Evolutionary conservation across 306 rosid genomes (phyloP).

Genomic region (Citrullus colocynthis): DNA sequence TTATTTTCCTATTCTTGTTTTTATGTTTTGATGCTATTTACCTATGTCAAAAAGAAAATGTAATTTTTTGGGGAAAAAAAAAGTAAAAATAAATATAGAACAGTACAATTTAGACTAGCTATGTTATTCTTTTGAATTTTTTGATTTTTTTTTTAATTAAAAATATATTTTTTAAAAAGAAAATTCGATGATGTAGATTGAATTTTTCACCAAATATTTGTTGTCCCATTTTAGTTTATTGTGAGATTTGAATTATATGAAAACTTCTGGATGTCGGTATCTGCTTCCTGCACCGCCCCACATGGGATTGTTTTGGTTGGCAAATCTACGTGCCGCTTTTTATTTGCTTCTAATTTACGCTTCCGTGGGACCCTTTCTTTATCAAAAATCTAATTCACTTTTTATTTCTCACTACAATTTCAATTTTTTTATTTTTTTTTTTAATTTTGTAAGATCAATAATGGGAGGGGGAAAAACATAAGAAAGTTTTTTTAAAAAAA

Average conservation of each 20-base stretch:
- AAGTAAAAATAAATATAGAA: not conserved
- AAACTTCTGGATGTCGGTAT: constrained; percentile 11
- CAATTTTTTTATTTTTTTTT: no score
- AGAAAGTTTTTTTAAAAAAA: no score
- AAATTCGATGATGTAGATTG: not conserved
- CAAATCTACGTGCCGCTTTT: not conserved
- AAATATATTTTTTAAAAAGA: not conserved
- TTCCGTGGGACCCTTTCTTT: not conserved
- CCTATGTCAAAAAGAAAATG: no score
- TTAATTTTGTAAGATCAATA: no score
- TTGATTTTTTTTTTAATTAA: no score
- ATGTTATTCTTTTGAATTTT: not conserved
- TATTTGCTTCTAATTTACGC: not conserved
- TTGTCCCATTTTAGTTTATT: not conserved
- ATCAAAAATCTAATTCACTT: not conserved
- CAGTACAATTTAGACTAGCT: not conserved
- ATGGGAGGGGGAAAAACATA: no score
- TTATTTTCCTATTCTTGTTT: no score
- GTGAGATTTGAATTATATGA: not conserved
- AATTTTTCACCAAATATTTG: not conserved
- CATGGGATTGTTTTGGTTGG: constrained; percentile 3
- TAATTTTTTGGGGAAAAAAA: no score
- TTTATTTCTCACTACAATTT: not conserved
- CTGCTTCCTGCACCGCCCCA: constrained; percentile 24
- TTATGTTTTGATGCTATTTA: no score